Percentiles rank a stretch among this genome's conserved stretches.
Evolutionary conservation across 225 moss, liverwort and hornwort species (phyloP).

Genomic region (Marchantia paleacea): DNA sequence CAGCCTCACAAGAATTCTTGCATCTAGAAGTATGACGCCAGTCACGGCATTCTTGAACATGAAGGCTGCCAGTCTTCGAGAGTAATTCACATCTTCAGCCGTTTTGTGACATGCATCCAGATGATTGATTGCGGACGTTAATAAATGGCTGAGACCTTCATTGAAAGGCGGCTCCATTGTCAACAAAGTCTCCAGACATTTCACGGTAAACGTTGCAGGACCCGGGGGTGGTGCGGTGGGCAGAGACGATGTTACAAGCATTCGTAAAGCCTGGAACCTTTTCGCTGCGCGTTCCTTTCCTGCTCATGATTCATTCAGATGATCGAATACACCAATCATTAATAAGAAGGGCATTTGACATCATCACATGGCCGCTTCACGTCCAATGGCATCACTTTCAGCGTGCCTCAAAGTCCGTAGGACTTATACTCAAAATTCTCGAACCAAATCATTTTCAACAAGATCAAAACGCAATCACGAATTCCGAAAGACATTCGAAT

Average conservation of each 20-base stretch:
- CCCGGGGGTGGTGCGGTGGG: conserved; percentile 21
- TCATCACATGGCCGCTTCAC: too few relatives aligned
- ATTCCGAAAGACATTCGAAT: neutral
- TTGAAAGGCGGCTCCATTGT: conserved; percentile 25
- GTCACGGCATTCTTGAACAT: conserved; percentile 26
- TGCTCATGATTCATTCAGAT: neutral
- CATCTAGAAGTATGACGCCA: conserved; percentile 15
- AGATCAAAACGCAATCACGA: neutral
- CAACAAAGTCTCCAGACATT: conserved; percentile 25
- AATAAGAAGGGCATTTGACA: neutral
- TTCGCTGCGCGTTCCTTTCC: conserved; percentile 23
- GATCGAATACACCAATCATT: neutral
- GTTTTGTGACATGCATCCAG: conserved; percentile 10
- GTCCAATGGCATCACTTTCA: too few relatives aligned
- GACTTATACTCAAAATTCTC: neutral
- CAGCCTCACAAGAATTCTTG: conserved; percentile 24
- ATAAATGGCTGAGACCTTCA: conserved; percentile 28
- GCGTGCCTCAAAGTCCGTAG: neutral
- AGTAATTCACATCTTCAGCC: conserved; percentile 16
- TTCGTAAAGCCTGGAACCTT: conserved; percentile 25
- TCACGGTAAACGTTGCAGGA: conserved; percentile 21
- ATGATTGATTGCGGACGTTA: conserved; percentile 25
- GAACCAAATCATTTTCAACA: neutral
- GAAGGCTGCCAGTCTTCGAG: conserved; percentile 23
- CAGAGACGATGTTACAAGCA: conserved; percentile 17